A percentile compares a stretch with the other conserved stretches of the same genome.
phyloP scores from a whole-genome alignment of 2,329 filamentous ascomycete species.

The Ophiocordyceps camponoti-saundersi region DNA sequence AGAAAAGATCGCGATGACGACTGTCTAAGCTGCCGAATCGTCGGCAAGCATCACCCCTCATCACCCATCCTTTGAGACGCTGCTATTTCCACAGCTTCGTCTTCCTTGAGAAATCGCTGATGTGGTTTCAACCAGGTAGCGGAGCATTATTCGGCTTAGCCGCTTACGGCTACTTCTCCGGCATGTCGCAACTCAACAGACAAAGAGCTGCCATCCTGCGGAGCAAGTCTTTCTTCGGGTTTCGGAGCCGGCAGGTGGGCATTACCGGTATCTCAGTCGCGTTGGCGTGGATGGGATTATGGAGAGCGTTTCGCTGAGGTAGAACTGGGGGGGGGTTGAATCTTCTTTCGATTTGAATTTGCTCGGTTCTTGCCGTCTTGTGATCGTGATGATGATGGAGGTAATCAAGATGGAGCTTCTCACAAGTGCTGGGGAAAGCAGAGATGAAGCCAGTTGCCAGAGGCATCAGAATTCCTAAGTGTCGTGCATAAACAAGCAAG shows the following conservation, averaged over 20 bases:
- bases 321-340: not conserved
- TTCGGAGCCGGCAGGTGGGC: conserved; percentile 51
- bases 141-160: conserved; percentile 60
- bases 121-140: conserved; percentile 34
- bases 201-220: conserved; percentile 49
- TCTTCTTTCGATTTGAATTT: not conserved
- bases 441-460: too few relatives aligned
- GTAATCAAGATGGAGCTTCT: too few relatives aligned
- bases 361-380: too few relatives aligned
- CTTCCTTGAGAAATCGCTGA: too few relatives aligned
- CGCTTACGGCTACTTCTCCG: conserved; percentile 61
- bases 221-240: conserved; percentile 54
- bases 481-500: too few relatives aligned
- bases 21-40: conserved; percentile 53
- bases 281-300: conserved; percentile 54
- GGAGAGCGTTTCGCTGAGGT: conserved; percentile 41
- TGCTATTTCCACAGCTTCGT: too few relatives aligned
- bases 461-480: too few relatives aligned
- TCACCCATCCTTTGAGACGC: not conserved
- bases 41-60: conserved; percentile 33
- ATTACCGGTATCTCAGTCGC: conserved; percentile 51
- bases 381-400: not conserved
- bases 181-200: conserved; percentile 51
- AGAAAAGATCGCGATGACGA: conserved; percentile 42
- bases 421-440: too few relatives aligned